Evolutionary conservation across 2,329 filamentous ascomycete species (phyloP).

Genomic region (Fusarium poae): DNA sequence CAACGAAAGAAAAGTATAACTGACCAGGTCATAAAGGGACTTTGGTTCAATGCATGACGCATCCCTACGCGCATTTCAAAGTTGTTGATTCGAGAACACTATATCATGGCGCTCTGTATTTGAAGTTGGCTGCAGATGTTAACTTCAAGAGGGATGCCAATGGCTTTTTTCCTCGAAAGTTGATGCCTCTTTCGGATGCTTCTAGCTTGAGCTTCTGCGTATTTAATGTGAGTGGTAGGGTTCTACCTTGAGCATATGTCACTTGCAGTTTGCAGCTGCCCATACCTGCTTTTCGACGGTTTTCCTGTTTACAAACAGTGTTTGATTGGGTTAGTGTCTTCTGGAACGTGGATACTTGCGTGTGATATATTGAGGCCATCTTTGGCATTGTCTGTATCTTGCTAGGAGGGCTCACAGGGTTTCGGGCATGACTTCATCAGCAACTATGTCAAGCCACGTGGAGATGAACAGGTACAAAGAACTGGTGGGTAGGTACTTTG

Average conservation of each 20-base stretch:
- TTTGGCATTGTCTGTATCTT: not conserved
- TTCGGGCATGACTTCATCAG: not conserved
- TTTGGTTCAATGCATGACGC: constrained; percentile 34
- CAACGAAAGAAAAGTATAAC: not conserved
- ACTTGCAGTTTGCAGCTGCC: constrained; percentile 16
- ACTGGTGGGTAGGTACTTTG: not conserved
- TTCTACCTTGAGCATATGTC: not conserved
- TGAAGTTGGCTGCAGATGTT: constrained; percentile 10
- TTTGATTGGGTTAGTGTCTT: not conserved
- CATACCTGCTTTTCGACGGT: not conserved
- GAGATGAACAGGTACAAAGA: constrained; percentile 9
- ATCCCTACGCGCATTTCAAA: constrained; percentile 6
- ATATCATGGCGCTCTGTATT: not conserved
- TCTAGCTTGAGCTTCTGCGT: constrained; percentile 1
- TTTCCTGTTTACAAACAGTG: not conserved
- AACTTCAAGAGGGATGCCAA: not conserved
- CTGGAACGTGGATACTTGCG: not conserved
- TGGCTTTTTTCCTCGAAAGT: constrained; percentile 20
- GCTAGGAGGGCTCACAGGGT: not conserved
- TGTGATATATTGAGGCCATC: not conserved
- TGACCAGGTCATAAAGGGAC: constrained; percentile 7
- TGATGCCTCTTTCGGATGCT: constrained; percentile 22
- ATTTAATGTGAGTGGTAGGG: not conserved
- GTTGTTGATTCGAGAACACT: constrained; percentile 3
- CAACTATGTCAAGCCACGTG: not conserved